phyloP scores from a whole-genome alignment of 2,329 filamentous ascomycete species.

The Apiospora aurea region DNA sequence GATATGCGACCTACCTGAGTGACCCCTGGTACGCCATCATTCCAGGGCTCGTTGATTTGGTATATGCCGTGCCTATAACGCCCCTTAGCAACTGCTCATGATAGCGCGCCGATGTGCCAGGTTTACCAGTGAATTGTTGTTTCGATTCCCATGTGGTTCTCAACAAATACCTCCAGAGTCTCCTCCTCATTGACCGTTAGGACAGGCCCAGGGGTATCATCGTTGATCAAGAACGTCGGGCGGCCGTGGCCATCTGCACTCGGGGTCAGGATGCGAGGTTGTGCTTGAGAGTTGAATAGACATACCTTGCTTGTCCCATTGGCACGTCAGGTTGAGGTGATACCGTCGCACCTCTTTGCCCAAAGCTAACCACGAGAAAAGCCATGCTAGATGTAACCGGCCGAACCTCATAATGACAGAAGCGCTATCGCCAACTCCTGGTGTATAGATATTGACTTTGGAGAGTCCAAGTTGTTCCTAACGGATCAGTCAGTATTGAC shows the following conservation, averaged over 20 bases:
- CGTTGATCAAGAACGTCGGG: constrained; percentile 30
- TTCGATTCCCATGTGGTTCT: constrained; percentile 30
- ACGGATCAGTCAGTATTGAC: not conserved
- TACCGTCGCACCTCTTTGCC: not conserved
- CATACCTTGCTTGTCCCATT: constrained; percentile 24
- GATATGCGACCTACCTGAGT: constrained; percentile 25
- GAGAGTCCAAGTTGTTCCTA: not conserved
- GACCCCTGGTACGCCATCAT: constrained; percentile 33
- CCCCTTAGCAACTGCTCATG: not conserved
- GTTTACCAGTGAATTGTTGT: constrained; percentile 32
- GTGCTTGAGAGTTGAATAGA: constrained; percentile 25
- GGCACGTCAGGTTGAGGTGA: constrained; percentile 18
- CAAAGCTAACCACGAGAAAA: not conserved
- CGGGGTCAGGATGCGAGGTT: not conserved
- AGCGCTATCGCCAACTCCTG: not conserved
- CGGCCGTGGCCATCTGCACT: constrained; percentile 30
- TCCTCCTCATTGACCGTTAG: constrained; percentile 31
- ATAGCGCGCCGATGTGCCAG: too few relatives aligned
- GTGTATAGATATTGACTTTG: not conserved
- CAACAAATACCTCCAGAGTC: constrained; percentile 30
- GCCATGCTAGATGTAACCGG: not conserved
- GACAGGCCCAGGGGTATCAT: constrained; percentile 29
- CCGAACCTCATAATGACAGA: not conserved
- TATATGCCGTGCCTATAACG: constrained; percentile 30
- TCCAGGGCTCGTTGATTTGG: constrained; percentile 31